Percentiles rank a stretch among this genome's conserved stretches.
phyloP scores from a whole-genome alignment of 495 filamentous ascomycete species.

The Aspergillus olivimuriae region DNA sequence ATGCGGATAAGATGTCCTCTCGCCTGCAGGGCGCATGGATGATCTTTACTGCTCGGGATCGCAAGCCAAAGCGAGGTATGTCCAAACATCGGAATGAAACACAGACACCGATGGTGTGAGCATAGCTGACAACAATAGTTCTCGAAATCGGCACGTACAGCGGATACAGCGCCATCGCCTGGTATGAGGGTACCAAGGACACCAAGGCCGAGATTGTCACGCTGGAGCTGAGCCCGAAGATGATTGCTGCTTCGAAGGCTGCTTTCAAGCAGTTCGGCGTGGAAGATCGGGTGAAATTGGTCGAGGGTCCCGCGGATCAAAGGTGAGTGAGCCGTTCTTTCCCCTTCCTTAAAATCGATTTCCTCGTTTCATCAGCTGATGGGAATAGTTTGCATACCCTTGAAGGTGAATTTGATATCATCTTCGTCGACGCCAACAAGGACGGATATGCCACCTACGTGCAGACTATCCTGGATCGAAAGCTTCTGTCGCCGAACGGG shows the following conservation, averaged over 20 bases:
- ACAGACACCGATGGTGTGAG: too few relatives aligned
- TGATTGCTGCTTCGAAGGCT: neutral
- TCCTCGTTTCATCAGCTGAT: neutral
- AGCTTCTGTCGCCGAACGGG: neutral
- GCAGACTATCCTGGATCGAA: neutral
- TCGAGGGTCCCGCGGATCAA: too few relatives aligned
- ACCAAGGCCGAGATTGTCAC: neutral
- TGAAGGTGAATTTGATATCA: neutral
- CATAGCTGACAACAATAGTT: too few relatives aligned
- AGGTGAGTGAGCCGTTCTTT: too few relatives aligned
- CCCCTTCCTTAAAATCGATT: too few relatives aligned
- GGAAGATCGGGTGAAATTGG: neutral
- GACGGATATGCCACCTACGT: neutral
- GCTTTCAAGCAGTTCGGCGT: neutral
- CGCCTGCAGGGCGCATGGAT: constrained; percentile 1
- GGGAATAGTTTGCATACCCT: neutral
- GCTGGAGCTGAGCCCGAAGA: neutral
- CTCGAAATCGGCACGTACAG: constrained; percentile 5
- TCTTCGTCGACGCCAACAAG: constrained; percentile 1
- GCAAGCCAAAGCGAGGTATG: neutral
- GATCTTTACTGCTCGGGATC: neutral
- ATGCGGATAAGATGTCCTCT: constrained; percentile 2
- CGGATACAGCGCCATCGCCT: neutral
- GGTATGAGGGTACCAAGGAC: neutral
- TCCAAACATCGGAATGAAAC: too few relatives aligned